Evolutionary conservation across 2,329 filamentous ascomycete genomes (phyloP).

Genomic region (Fusarium sp.): DNA sequence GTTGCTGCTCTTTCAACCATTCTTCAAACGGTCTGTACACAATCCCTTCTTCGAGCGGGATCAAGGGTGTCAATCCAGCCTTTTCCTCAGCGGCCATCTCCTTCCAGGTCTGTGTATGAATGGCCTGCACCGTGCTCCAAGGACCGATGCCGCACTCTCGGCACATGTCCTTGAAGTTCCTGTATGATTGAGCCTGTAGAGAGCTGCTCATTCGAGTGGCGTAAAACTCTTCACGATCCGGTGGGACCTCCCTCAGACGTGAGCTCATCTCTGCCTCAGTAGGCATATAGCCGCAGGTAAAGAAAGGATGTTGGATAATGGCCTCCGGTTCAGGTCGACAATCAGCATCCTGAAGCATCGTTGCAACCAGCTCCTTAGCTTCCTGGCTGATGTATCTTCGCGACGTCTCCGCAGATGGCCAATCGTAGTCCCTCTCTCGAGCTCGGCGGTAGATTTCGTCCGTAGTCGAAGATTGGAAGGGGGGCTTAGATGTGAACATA

Average conservation of each 20-base stretch:
- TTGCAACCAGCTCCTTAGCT: slow-evolving; percentile 83
- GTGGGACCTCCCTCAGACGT: slow-evolving; percentile 70
- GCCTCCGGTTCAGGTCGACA: slow-evolving; percentile 81
- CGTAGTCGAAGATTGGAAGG: slow-evolving; percentile 92
- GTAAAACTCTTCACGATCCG: slow-evolving; percentile 72
- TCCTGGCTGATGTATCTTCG: slow-evolving; percentile 81
- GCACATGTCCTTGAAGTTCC: slow-evolving; percentile 71
- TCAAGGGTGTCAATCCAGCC: slow-evolving; percentile 73
- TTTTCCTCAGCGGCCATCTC: slow-evolving; percentile 79
- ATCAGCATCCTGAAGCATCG: slow-evolving; percentile 82
- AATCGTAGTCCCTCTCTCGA: slow-evolving; percentile 81
- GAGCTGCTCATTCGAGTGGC: slow-evolving; percentile 61
- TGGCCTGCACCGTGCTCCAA: slow-evolving; percentile 62
- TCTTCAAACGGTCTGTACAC: slow-evolving; percentile 77
- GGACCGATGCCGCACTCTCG: slow-evolving; percentile 72
- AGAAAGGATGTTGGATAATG: slow-evolving; percentile 86
- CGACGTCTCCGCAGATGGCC: slow-evolving; percentile 77
- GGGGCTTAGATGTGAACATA: slow-evolving; percentile 95
- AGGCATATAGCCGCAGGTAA: slow-evolving; percentile 82
- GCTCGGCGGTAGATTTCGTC: slow-evolving; percentile 87
- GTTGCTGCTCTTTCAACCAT: slow-evolving; percentile 68
- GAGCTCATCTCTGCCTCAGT: slow-evolving; percentile 70
- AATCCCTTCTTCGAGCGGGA: slow-evolving; percentile 72
- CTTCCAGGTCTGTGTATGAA: slow-evolving; percentile 72
- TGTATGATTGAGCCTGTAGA: slow-evolving; percentile 63